Evolutionary conservation across 192 early-diverging fungal species (phyloP).

Genomic region (Haplosporangium gracile): DNA sequence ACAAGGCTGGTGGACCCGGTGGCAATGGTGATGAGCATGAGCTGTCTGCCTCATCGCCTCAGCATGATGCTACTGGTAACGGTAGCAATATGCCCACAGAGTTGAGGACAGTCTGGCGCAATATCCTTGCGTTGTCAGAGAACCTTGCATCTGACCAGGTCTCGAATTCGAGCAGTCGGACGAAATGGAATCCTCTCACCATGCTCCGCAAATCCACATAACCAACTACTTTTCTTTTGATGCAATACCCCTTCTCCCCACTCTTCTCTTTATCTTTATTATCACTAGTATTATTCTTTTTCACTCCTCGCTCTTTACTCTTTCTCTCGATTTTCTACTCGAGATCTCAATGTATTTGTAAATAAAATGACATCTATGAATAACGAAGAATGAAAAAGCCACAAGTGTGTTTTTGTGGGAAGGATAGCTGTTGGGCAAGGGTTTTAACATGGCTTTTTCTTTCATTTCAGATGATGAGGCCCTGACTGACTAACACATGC

Average conservation of each 20-base stretch:
- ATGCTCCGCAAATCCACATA: conserved; percentile 42
- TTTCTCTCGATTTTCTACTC: conserved; percentile 2
- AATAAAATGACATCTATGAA: too few relatives aligned
- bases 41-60: background rate
- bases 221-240: background rate
- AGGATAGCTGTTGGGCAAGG: too few relatives aligned
- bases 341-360: background rate
- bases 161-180: conserved; percentile 21
- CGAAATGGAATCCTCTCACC: conserved; percentile 37
- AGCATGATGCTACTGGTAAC: background rate
- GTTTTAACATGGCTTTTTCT: background rate
- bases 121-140: conserved; percentile 26
- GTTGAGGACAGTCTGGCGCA: conserved; percentile 36
- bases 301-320: conserved; percentile 1
- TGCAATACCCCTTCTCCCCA: background rate
- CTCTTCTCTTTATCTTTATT: conserved; percentile 12
- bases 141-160: conserved; percentile 21
- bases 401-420: too few relatives aligned
- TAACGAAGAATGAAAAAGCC: too few relatives aligned
- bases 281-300: background rate
- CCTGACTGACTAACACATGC: background rate
- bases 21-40: background rate
- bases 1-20: conserved; percentile 16
- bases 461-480: background rate
- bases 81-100: conserved; percentile 24